Evolutionary conservation across 2,329 filamentous ascomycete species (phyloP), one percentile per base, ranked within the genome.

Genomic region (Alternaria sp.): DNA sequence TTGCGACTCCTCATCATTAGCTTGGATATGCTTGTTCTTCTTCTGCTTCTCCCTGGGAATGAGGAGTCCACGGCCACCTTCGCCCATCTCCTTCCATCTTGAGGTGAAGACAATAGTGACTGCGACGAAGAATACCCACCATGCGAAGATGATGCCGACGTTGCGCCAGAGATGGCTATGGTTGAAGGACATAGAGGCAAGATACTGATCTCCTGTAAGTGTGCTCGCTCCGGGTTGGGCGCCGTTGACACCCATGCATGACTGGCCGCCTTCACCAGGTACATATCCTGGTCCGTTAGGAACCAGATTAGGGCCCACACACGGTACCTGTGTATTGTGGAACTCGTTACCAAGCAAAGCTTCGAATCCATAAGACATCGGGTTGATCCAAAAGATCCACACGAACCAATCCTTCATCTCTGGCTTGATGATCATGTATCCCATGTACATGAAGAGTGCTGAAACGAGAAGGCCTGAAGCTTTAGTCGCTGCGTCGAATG

Each of bases 341-440:
- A 95, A 95, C 43, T 96, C 92, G 77, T 94, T 94, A 57, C 90
- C 85, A 83, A 93, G 88, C 30, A 94, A 81, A 0, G 86, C 82
- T 76, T 95, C 92, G 72, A 94, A 95, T 0, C 87, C 86, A 66
- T 94, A 95, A 0, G 86, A 87, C 7, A 95, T 83, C 1, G 92
- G 91, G 62, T 94, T 88, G 28, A 94, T 81, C 73, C 92, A 94
- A 61, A 93, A 91, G 63, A 95, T 85, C 92, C 92, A 95, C 60
- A 88, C 85, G 71, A 90, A 91, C 91, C 92, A 96, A 3, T 81
- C 85, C 3, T 90, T 85, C 90, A 92, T 94, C 76, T 92, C 79
- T 6, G 72, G 68, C 2, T 74, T 75, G 1, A 82, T 80, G 57
- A 85, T 80, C 12, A 79, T 77, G 73, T 92, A 91, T 55, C 88